These are phyloP conservation scores for Trichoderma hamatum DNA, from an alignment of 2,329 filamentous ascomycete genomes.

Conservation along the genomic window DNA sequence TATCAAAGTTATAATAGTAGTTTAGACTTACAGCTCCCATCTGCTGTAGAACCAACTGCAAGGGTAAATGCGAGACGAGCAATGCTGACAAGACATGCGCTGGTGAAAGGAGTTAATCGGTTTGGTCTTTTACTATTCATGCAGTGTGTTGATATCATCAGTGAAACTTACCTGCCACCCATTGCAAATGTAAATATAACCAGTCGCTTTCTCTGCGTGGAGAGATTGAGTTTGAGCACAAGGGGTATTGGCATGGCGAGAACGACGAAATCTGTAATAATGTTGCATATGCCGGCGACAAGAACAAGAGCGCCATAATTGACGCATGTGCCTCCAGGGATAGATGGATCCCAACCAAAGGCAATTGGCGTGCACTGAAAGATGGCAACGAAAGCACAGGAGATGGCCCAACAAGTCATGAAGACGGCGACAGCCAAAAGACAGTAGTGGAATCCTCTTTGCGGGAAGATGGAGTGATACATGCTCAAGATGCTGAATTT, in stretches of 20 bases:
- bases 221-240: conserved; percentile 19
- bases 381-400: conserved; percentile 31
- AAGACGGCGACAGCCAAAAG: conserved; percentile 27
- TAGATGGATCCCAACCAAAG: conserved; percentile 9
- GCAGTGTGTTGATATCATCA: neutral
- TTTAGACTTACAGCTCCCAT: conserved; percentile 17
- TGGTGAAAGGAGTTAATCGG: neutral
- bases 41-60: neutral
- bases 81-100: conserved; percentile 17
- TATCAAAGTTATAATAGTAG: neutral
- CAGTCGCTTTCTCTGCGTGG: conserved; percentile 11
- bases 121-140: neutral
- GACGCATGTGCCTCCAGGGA: conserved; percentile 2
- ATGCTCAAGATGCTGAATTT: conserved; percentile 18
- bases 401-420: conserved; percentile 31
- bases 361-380: conserved; percentile 32
- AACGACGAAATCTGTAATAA: conserved; percentile 12
- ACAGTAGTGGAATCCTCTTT: neutral
- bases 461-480: conserved; percentile 12
- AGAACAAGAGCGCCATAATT: conserved; percentile 12
- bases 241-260: conserved; percentile 17
- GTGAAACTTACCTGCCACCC: conserved; percentile 2
- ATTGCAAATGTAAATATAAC: conserved; percentile 6
- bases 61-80: neutral
- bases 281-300: conserved; percentile 9